Evolutionary conservation across 2,329 filamentous ascomycete species (phyloP).

Genomic region (Cercospora beticola): DNA sequence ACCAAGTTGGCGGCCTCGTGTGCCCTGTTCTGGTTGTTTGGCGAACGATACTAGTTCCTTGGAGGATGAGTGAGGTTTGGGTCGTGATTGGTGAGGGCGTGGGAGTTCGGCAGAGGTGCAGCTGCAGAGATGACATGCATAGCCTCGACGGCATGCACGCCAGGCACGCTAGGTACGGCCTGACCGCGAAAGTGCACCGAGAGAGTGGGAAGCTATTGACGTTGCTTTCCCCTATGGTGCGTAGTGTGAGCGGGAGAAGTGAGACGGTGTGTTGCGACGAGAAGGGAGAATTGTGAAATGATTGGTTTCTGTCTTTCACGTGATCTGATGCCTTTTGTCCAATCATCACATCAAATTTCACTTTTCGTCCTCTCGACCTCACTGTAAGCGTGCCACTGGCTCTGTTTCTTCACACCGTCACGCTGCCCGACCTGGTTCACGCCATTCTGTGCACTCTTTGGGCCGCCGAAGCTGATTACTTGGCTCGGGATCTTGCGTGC

Average conservation of each 20-base stretch:
- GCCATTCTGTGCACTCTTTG: neutral
- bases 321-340: neutral
- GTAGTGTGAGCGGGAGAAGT: slow-evolving; percentile 2
- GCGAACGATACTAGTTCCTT: slow-evolving; percentile 9
- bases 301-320: neutral
- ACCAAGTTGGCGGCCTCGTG: slow-evolving; percentile 3
- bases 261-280: slow-evolving; percentile 9
- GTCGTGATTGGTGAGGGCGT: neutral
- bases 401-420: neutral
- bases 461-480: neutral
- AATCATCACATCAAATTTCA: neutral
- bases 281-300: neutral
- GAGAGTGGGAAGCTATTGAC: neutral
- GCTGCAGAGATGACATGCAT: slow-evolving; percentile 24
- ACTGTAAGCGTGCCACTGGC: slow-evolving; percentile 15
- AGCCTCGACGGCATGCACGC: slow-evolving; percentile 15
- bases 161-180: neutral
- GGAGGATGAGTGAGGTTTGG: neutral
- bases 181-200: neutral
- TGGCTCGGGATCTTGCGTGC: neutral
- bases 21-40: slow-evolving; percentile 7
- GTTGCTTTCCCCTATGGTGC: neutral
- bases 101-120: slow-evolving; percentile 8
- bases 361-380: slow-evolving; percentile 15
- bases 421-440: neutral